Percentiles rank a stretch among this genome's conserved stretches.
phyloP scores from a whole-genome alignment of 257 asterid species.

The Ajuga chamaepitys region DNA sequence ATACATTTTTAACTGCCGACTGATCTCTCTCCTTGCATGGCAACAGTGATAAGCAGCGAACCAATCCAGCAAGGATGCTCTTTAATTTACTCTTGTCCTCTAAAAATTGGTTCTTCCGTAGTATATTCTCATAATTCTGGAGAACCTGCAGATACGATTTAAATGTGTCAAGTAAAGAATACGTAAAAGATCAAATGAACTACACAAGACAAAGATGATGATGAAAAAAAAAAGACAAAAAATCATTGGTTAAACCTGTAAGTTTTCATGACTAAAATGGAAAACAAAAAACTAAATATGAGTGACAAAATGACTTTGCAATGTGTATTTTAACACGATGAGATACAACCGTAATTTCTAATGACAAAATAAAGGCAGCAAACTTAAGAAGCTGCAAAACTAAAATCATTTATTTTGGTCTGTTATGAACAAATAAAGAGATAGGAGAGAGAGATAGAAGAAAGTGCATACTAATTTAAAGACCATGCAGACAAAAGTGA shows the following conservation, averaged over 20 bases:
- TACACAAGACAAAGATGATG: not conserved
- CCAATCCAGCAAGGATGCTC: conserved; percentile 59
- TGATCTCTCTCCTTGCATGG: conserved; percentile 44
- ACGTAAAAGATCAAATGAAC: not conserved
- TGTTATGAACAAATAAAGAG: not conserved
- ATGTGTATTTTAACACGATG: conserved; percentile 6
- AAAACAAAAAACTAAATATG: not conserved
- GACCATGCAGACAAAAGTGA: not conserved
- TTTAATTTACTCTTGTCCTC: conserved; percentile 74
- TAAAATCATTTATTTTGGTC: not conserved
- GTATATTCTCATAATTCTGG: conserved; percentile 52
- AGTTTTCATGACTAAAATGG: not conserved
- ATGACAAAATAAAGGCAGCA: not conserved
- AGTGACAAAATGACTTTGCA: not conserved
- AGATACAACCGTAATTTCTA: not conserved
- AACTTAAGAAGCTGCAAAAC: not conserved
- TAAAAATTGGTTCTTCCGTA: conserved; percentile 67
- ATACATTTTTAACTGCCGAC: conserved; percentile 49
- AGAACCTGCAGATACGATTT: conserved; percentile 52
- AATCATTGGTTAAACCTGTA: not conserved
- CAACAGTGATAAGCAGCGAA: conserved; percentile 71
- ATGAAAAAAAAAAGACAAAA: not conserved
- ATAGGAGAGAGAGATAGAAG: conserved; percentile 7
- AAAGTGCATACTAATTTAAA: not conserved
- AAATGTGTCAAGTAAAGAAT: not conserved